These are phyloP conservation scores for Cercospora canescens DNA, from an alignment of 2,329 filamentous ascomycete species.

Conservation along the genomic window DNA sequence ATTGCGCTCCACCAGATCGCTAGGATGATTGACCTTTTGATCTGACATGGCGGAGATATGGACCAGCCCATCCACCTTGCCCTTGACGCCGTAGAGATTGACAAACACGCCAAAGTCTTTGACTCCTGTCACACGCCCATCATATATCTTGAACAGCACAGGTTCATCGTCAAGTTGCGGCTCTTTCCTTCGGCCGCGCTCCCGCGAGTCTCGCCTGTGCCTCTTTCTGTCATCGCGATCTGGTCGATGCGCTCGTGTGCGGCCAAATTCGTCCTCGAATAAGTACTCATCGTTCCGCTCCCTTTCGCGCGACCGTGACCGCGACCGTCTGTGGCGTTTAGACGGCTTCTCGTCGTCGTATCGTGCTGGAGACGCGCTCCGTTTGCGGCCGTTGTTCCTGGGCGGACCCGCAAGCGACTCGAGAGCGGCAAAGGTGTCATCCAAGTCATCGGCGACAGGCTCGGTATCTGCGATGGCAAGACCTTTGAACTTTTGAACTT, in stretches of 20 bases:
- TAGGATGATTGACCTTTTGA: constrained; percentile 87
- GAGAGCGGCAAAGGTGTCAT: constrained; percentile 90
- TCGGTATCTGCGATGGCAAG: constrained; percentile 76
- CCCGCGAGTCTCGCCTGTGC: constrained; percentile 60
- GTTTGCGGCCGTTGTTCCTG: constrained; percentile 55
- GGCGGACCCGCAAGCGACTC: constrained; percentile 77
- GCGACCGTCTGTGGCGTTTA: constrained; percentile 43
- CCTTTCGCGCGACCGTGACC: constrained; percentile 50
- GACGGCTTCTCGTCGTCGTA: constrained; percentile 43
- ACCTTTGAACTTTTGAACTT: constrained; percentile 86
- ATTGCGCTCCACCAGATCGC: constrained; percentile 76
- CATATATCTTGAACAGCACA: constrained; percentile 81
- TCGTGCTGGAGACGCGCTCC: constrained; percentile 59
- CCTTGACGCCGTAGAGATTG: constrained; percentile 81
- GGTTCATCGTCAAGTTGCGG: constrained; percentile 80
- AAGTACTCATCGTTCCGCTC: constrained; percentile 51
- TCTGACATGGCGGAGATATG: constrained; percentile 88
- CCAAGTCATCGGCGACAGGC: constrained; percentile 62
- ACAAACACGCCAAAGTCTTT: constrained; percentile 98
- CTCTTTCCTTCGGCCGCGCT: constrained; percentile 57
- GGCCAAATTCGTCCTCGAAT: constrained; percentile 61
- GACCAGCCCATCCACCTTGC: constrained; percentile 89
- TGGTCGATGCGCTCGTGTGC: constrained; percentile 44
- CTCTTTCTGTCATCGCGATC: constrained; percentile 46
- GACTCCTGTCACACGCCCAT: constrained; percentile 84